A percentile compares a stretch with the other conserved stretches of the same genome.
These are phyloP conservation scores for Asterochloris sp. DNA, from an alignment of 139 green algal genomes.

Conservation along the genomic window DNA sequence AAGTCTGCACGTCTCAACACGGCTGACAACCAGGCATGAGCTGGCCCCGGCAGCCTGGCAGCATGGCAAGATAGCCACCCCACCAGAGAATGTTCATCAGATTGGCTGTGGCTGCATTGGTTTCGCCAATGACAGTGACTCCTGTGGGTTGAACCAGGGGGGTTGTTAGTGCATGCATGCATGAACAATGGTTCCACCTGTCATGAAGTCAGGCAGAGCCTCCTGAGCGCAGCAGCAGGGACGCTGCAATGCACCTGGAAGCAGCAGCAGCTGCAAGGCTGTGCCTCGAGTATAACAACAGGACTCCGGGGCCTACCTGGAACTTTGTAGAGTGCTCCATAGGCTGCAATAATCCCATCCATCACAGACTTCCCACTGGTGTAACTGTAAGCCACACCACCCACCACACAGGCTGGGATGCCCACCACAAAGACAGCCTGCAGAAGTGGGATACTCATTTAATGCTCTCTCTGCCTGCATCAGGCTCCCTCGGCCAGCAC, in stretches of 20 bases:
- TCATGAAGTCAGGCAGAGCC: too few relatives aligned
- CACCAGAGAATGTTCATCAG: slow-evolving; percentile 35
- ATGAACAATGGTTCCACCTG: too few relatives aligned
- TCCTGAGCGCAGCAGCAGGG: too few relatives aligned
- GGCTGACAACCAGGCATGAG: too few relatives aligned
- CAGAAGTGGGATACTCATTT: too few relatives aligned
- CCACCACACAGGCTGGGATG: slow-evolving; percentile 19
- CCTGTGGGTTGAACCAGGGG: slow-evolving; percentile 10
- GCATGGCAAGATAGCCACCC: background rate
- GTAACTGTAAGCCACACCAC: slow-evolving; percentile 23
- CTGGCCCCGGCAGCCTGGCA: too few relatives aligned
- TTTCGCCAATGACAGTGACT: slow-evolving; percentile 30
- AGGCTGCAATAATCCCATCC: slow-evolving; percentile 21
- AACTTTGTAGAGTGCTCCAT: slow-evolving; percentile 36
- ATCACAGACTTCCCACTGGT: slow-evolving; percentile 22
- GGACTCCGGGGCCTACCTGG: slow-evolving; percentile 7
- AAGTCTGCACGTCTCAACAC: too few relatives aligned
- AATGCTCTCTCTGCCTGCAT: too few relatives aligned
- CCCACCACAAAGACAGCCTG: slow-evolving; percentile 23
- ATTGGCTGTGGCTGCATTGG: slow-evolving; percentile 14
- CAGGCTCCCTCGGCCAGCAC: too few relatives aligned
- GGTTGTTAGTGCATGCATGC: background rate
- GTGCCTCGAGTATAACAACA: background rate
- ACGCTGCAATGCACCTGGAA: too few relatives aligned
- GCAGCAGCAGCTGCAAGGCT: too few relatives aligned